Evolutionary conservation across 495 filamentous ascomycete species (phyloP).

Genomic region (Penicillium crystallinum): DNA sequence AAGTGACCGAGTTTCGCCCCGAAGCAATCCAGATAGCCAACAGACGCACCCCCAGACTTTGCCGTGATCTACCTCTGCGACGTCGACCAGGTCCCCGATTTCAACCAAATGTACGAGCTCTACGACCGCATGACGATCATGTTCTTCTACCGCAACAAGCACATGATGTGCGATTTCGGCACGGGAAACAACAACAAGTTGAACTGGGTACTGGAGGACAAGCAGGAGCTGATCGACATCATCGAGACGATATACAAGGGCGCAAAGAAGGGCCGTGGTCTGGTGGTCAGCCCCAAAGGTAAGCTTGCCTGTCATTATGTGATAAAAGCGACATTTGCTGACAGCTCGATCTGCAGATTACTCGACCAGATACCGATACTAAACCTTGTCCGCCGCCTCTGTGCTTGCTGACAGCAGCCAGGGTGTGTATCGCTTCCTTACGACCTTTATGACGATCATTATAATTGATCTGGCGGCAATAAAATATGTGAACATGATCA

Average conservation of each 20-base stretch:
- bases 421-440: conserved; percentile 6
- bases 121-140: conserved; percentile 69
- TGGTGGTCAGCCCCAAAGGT: conserved; percentile 93
- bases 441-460: conserved; percentile 16
- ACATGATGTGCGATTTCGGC: conserved; percentile 98
- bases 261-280: conserved; percentile 91
- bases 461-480: conserved; percentile 1
- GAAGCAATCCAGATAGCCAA: background rate
- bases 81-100: conserved; percentile 91
- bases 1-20: conserved; percentile 8
- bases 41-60: conserved; percentile 24
- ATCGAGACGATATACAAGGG: conserved; percentile 97
- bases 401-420: background rate
- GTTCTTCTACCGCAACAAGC: conserved; percentile 98
- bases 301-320: conserved; percentile 2
- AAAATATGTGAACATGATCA: conserved; percentile 4
- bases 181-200: conserved; percentile 98
- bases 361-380: conserved; percentile 80
- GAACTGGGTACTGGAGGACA: conserved; percentile 96
- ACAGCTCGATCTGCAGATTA: conserved; percentile 51
- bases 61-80: conserved; percentile 97
- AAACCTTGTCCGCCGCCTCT: conserved; percentile 5
- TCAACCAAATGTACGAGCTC: conserved; percentile 89
- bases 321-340: background rate
- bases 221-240: conserved; percentile 98